Evolutionary conservation across 2,329 filamentous ascomycete genomes (phyloP), one percentile per base, ranked within the genome.

Genomic region (Aspergillus sp.): DNA sequence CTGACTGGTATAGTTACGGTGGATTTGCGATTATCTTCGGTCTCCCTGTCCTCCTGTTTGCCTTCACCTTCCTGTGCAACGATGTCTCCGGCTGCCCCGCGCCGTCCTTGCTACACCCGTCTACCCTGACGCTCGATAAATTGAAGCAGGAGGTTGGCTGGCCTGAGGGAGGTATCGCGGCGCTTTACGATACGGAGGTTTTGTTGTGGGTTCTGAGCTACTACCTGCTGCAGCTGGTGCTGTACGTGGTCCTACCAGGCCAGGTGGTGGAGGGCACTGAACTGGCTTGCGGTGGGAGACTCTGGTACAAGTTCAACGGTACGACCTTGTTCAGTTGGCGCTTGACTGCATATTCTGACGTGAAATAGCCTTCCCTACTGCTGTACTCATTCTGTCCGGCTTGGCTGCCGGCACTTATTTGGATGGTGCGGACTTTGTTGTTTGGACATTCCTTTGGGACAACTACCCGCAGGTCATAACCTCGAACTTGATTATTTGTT

Each of bases 371-470:
- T 88, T 95, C 74, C 79, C 81, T 62, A 91, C 90, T n/a, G 88
- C 88, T 60, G 75, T 91, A 55, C 81, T 89, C 62, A 93, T 88
- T 51, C 79, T 96, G 45, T 81, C 82, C n/a, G 79, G 88, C 6
- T 84, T 88, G 52, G 86, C 86, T 35, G 87, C 87, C 8, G 93
- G 92, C 49, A 96, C 92, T 3, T 75, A 87, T 40, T 76, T 86
- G 3, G 85, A 93, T 66, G 93, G 93, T 56, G 86, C 91, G 52
- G 83, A 93, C 19, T 97, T 96, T 68, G 83, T 86, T 8, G 84
- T 97, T 52, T 99, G 93, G 93, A 90, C 88, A 24, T 98, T 92
- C 76, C 91, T 98, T 70, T 88, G 90, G 79, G 88, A 96, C 71
- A 93, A 98, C 78, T 96, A 93, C 72, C 70, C 95, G 52, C 91